Conservation (phyloP, 2,329 filamentous ascomycete genomes). For the Sclerotinia trifoliorum region DNA sequence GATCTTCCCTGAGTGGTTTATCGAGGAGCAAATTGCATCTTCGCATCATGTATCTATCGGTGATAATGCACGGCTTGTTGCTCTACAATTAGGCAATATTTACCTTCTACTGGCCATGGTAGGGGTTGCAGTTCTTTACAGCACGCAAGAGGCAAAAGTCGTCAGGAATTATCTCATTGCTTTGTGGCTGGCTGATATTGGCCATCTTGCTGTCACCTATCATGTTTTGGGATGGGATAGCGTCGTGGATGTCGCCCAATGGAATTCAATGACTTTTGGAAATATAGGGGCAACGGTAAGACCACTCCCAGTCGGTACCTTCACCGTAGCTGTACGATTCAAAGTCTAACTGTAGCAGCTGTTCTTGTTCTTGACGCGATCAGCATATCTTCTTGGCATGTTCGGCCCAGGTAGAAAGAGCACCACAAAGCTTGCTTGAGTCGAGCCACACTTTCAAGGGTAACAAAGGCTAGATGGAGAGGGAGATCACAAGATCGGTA, state of each 20-base stretch:
- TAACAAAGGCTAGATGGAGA: background rate
- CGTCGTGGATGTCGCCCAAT: conserved; percentile 53
- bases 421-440: background rate
- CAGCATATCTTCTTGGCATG: conserved; percentile 56
- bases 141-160: conserved; percentile 63
- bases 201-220: conserved; percentile 63
- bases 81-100: conserved; percentile 57
- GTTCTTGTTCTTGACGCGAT: conserved; percentile 56
- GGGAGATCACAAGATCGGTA: background rate
- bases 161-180: conserved; percentile 66
- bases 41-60: conserved; percentile 38
- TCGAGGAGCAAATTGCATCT: conserved; percentile 57
- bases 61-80: conserved; percentile 40
- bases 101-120: conserved; percentile 66
- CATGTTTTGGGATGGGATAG: conserved; percentile 55
- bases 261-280: conserved; percentile 72
- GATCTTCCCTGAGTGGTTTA: conserved; percentile 59
- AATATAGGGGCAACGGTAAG: conserved; percentile 65
- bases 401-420: conserved; percentile 51
- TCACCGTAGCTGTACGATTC: background rate
- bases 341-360: conserved; percentile 39
- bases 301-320: background rate
- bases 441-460: background rate
- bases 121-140: conserved; percentile 61
- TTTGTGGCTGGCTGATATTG: conserved; percentile 63